Evolutionary conservation across 2,329 filamentous ascomycete species (phyloP), one percentile per base, ranked within the genome.

Genomic region (Herpotrichia juniperi): DNA sequence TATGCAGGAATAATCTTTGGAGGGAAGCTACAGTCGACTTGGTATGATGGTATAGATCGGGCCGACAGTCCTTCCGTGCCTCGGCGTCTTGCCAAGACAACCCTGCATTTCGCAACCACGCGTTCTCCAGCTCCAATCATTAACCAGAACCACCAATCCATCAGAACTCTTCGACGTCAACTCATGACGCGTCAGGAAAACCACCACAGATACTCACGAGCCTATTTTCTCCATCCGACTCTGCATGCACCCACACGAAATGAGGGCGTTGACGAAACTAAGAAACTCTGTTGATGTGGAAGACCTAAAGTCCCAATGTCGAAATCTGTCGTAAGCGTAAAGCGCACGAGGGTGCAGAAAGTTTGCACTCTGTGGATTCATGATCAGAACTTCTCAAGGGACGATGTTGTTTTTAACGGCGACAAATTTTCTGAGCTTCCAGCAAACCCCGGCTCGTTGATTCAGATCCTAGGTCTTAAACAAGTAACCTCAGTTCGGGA

Each of bases 391-490:
- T 88, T 92, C 64, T 87, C 88, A 8, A 83, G 83, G 51, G 90
- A 96, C 64, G 90, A 93, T 62, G 87, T 94, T 39, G 79, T 94
- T 19, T 81, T 96, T 65, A 94, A 93, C 68, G 80, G 88, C 51
- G 86, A 90, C 50, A 81, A 87, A 14, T 84, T 93, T 53, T 83
- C 85, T 47, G 81, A 83, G 58, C 78, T 81, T 39, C 81, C 83
- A 40, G 79, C 91, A 56, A 82, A 82, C 50, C 78, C 85, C 0
- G 90, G 89, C 22, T 83, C 84, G 56, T 77, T 96, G 49, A 86
- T 94, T 74, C 88, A 91, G 62, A 87, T 96, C 49, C 79, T 87
- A 19, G 81, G 86, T 5, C 67, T 87, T 44, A 84, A 81, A 58
- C 69, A 80, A 8, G 83, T 85, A 16, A 72, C 66, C 40, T 75